phyloP scores from a whole-genome alignment of 2,329 filamentous ascomycete species.

The Trichophyton rubrum region DNA sequence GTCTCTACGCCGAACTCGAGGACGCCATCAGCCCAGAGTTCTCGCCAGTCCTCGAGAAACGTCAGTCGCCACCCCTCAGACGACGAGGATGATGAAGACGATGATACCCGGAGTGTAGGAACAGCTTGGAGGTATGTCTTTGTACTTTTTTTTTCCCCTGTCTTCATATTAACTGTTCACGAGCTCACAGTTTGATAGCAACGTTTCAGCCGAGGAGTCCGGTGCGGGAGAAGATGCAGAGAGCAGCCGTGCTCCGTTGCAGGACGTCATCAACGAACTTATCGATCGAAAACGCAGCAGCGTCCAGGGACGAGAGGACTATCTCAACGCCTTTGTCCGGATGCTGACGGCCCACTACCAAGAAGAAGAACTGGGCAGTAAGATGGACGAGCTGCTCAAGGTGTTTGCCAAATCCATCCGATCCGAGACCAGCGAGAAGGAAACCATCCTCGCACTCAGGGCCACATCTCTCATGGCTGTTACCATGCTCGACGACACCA shows the following conservation, averaged over 20 bases:
- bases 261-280: slow-evolving; percentile 57
- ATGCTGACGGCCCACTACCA: slow-evolving; percentile 58
- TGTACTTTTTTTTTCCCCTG: not conserved
- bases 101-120: slow-evolving; percentile 43
- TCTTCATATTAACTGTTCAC: not conserved
- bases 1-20: slow-evolving; percentile 43
- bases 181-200: slow-evolving; percentile 27
- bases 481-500: slow-evolving; percentile 50
- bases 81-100: slow-evolving; percentile 44
- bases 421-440: slow-evolving; percentile 53
- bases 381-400: slow-evolving; percentile 49
- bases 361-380: slow-evolving; percentile 47
- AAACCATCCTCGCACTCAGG: slow-evolving; percentile 57
- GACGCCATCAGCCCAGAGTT: slow-evolving; percentile 40
- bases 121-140: slow-evolving; percentile 39
- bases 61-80: slow-evolving; percentile 43
- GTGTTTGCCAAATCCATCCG: slow-evolving; percentile 60
- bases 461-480: slow-evolving; percentile 59
- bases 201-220: slow-evolving; percentile 49
- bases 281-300: slow-evolving; percentile 68
- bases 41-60: slow-evolving; percentile 42
- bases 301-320: slow-evolving; percentile 54
- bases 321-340: slow-evolving; percentile 49
- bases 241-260: slow-evolving; percentile 28
- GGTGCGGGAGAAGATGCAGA: slow-evolving; percentile 3